These are phyloP conservation scores for Cordyceps javanica DNA, from an alignment of 2,329 filamentous ascomycete genomes.

Conservation along the genomic window DNA sequence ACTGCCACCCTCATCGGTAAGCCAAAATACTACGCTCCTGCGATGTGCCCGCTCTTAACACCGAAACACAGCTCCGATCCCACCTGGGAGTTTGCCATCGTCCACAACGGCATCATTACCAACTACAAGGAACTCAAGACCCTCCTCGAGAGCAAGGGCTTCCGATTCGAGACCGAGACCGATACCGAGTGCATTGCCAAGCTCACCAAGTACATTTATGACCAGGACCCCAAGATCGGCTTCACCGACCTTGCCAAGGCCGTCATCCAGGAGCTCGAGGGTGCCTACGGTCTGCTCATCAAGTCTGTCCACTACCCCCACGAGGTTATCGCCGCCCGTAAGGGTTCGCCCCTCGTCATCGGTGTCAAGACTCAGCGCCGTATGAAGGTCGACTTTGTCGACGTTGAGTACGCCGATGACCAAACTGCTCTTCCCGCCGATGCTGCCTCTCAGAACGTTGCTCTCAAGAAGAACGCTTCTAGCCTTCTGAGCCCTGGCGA, in stretches of 20 bases:
- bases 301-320: constrained; percentile 99
- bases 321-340: constrained; percentile 94
- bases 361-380: constrained; percentile 95
- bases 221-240: constrained; percentile 87
- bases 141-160: constrained; percentile 87
- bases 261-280: constrained; percentile 96
- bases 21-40: constrained; percentile 19
- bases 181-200: constrained; percentile 99
- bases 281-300: constrained; percentile 92
- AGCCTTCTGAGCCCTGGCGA: constrained; percentile 59
- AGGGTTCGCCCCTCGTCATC: constrained; percentile 95
- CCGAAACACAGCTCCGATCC: constrained; percentile 67
- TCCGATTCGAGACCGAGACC: constrained; percentile 98
- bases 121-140: constrained; percentile 99
- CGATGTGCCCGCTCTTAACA: neutral
- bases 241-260: constrained; percentile 97
- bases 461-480: constrained; percentile 79
- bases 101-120: constrained; percentile 99
- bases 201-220: constrained; percentile 96
- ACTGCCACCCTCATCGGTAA: constrained; percentile 98
- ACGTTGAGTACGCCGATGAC: constrained; percentile 94
- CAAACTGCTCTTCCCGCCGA: constrained; percentile 80
- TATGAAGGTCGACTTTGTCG: constrained; percentile 99
- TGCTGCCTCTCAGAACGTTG: constrained; percentile 91
- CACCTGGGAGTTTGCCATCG: constrained; percentile 92